Conservation (phyloP, 331 rosid species). For the Pyrus hybrid region DNA sequence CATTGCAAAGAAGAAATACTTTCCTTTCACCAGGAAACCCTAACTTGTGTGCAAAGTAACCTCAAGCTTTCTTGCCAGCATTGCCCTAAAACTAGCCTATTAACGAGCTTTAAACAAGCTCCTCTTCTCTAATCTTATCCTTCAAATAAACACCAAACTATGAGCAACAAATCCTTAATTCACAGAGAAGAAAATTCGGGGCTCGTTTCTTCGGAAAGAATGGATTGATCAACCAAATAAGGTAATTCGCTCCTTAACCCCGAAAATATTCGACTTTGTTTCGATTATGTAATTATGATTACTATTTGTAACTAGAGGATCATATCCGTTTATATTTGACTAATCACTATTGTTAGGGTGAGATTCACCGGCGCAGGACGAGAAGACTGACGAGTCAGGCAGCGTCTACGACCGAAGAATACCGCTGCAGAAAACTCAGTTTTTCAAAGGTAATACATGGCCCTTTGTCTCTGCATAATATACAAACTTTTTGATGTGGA, state of each 20-base stretch:
- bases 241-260: constrained; percentile 24
- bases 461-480: background rate
- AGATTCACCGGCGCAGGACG: constrained; percentile 22
- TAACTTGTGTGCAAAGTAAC: constrained; percentile 58
- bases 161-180: constrained; percentile 2
- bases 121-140: constrained; percentile 15
- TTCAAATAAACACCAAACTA: constrained; percentile 30
- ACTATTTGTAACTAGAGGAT: background rate
- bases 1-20: constrained; percentile 38
- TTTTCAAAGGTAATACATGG: constrained; percentile 49
- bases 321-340: background rate
- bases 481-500: background rate
- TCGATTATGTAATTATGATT: background rate
- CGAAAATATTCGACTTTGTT: background rate
- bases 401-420: constrained; percentile 29
- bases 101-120: constrained; percentile 3
- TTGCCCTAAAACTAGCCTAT: constrained; percentile 10
- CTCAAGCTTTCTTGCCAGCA: constrained; percentile 29
- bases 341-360: constrained; percentile 27
- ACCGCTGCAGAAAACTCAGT: constrained; percentile 26
- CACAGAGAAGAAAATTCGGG: constrained; percentile 18
- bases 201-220: background rate
- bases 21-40: constrained; percentile 29
- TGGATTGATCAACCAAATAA: constrained; percentile 40
- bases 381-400: constrained; percentile 19